These are phyloP conservation scores for Viridothelium virens DNA, from an alignment of 495 filamentous ascomycete species.

Conservation along the genomic window DNA sequence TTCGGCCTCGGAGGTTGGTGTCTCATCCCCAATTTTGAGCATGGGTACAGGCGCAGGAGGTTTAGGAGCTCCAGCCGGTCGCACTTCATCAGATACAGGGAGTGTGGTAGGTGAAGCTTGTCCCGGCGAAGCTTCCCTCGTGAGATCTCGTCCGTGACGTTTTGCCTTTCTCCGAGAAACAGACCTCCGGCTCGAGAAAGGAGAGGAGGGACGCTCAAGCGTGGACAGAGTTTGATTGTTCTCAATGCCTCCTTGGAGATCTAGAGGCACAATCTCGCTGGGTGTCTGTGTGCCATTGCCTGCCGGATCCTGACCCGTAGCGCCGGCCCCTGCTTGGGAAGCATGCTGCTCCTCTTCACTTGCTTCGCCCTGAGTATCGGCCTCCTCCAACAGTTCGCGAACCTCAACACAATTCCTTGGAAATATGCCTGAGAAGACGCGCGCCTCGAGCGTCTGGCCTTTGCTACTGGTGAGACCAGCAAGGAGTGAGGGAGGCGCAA, in stretches of 20 bases:
- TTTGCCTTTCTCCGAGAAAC: slow-evolving; percentile 10
- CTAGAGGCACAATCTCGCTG: slow-evolving; percentile 21
- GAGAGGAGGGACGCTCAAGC: slow-evolving; percentile 9
- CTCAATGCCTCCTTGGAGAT: slow-evolving; percentile 20
- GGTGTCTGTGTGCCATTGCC: slow-evolving; percentile 20
- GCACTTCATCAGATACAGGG: slow-evolving; percentile 31
- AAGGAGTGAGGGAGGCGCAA: slow-evolving; percentile 86
- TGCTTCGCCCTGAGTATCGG: slow-evolving; percentile 16
- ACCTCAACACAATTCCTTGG: slow-evolving; percentile 86
- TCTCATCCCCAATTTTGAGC: slow-evolving; percentile 96
- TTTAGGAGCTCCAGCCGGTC: slow-evolving; percentile 58
- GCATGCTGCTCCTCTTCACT: neutral
- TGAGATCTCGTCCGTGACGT: slow-evolving; percentile 19
- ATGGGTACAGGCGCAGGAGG: slow-evolving; percentile 91
- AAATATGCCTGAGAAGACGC: slow-evolving; percentile 96
- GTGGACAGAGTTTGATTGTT: slow-evolving; percentile 8
- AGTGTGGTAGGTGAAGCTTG: slow-evolving; percentile 15
- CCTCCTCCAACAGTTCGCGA: slow-evolving; percentile 40
- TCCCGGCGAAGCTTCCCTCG: slow-evolving; percentile 12
- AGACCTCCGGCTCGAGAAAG: slow-evolving; percentile 15
- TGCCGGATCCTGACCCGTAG: neutral
- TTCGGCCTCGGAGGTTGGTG: slow-evolving; percentile 76
- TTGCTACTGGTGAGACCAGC: slow-evolving; percentile 86
- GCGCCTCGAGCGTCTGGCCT: slow-evolving; percentile 86
- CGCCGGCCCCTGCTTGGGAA: neutral